A percentile compares a stretch with the other conserved stretches of the same genome.
Evolutionary conservation across 2,329 filamentous ascomycete species (phyloP).

Genomic region (Colletotrichum aenigma): DNA sequence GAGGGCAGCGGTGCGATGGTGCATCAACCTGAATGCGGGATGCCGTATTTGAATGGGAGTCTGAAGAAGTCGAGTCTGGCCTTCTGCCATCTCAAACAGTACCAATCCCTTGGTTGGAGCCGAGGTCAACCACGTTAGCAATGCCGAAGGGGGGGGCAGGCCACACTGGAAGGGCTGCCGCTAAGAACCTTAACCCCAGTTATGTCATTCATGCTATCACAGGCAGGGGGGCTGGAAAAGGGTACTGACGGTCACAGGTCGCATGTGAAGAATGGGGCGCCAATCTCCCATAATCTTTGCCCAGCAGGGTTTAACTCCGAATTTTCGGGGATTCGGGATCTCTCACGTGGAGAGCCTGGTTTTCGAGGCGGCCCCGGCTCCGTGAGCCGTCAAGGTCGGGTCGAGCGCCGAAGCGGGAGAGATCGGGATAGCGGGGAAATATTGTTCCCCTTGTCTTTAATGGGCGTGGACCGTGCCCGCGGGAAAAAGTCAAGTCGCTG

Average conservation of each 20-base stretch:
- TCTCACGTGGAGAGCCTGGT: background rate
- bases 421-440: slow-evolving; percentile 10
- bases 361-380: background rate
- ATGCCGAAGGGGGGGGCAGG: slow-evolving; percentile 17
- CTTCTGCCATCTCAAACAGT: slow-evolving; percentile 15
- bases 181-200: slow-evolving; percentile 21
- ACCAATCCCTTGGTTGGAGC: slow-evolving; percentile 9
- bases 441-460: slow-evolving; percentile 12
- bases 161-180: background rate
- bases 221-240: background rate
- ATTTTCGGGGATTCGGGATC: slow-evolving; percentile 1
- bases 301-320: background rate
- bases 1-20: background rate
- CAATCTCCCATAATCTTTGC: background rate
- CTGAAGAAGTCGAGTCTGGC: background rate
- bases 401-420: background rate
- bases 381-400: background rate
- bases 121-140: slow-evolving; percentile 20
- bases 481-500: background rate
- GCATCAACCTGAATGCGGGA: slow-evolving; percentile 7
- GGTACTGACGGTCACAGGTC: background rate
- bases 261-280: slow-evolving; percentile 9
- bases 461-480: background rate
- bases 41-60: background rate
- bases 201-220: slow-evolving; percentile 21